Base-by-base conservation (phyloP, 257 asterid genomes). In the Solanum clarkiae region DNA sequence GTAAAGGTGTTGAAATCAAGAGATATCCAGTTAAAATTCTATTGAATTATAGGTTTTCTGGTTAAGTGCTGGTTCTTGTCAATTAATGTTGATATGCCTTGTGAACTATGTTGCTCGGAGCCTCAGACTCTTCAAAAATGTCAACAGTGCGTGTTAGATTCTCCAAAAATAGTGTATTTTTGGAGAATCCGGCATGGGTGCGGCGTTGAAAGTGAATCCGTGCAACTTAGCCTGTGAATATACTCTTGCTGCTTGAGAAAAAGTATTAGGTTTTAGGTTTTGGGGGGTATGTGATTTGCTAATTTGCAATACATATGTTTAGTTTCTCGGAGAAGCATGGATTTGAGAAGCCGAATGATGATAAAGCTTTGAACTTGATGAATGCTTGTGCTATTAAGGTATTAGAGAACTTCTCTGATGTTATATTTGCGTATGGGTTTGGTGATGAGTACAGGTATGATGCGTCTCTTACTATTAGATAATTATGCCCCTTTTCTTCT, bases 251-350 rank as follows among this genome's bases (percentile, higher is more conserved):
- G 80, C 42, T 45, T 6, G 59, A 45, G 20, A 74, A 74, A 72
- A n/a, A 72, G 40, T 6, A 45, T 45, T n/a, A 10, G 0, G 1
- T 2, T 74, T 45, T 74, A 13, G 40, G 81, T n/a, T 47, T 12
- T 1, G 4, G n/a, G n/a, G 20, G 40, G 40, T 44, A 18, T n/a
- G 45, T 72, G 57, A 72, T 72, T 74, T 74, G 7, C 60, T 47
- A 74, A 22, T 47, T 74, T 22, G 81, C 42, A 22, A 22, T 47
- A 1, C 24, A 22, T 74, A 12, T 22, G 44, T 22, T 79, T 88
- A 95, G 99, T 83, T 96, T 94, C 86, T 91, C 97, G 6, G 89
- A 94, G 88, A 92, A 87, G 84, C 98, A 93, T 53, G 93, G 88
- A 86, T 94, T 94, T 88, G 96, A 89, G 89, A 96, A 88, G 75